Evolutionary conservation across 805 yeast species (phyloP).

Genomic region (Saccharomyces paradoxus): DNA sequence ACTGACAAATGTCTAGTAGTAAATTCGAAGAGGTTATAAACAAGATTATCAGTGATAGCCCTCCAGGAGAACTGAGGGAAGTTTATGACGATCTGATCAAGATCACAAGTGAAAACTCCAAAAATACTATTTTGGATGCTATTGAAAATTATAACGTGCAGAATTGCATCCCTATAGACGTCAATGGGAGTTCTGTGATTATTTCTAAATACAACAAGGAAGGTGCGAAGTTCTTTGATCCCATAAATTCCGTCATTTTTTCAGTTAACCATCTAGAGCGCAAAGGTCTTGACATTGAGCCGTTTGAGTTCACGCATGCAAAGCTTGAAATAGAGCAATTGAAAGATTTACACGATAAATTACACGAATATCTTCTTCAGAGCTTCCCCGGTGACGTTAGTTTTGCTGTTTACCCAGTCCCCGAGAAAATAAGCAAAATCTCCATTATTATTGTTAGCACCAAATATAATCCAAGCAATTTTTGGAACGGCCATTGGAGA

Average conservation of each 20-base stretch:
- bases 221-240: constrained; percentile 51
- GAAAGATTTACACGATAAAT: constrained; percentile 10
- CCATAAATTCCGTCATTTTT: constrained; percentile 39
- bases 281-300: constrained; percentile 47
- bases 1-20: constrained; percentile 9
- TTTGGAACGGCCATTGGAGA: constrained; percentile 84
- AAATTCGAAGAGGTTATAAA: constrained; percentile 22
- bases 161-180: constrained; percentile 31
- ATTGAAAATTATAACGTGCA: constrained; percentile 36
- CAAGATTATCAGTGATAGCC: constrained; percentile 25
- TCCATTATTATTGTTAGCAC: constrained; percentile 60
- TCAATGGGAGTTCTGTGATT: constrained; percentile 32
- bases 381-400: constrained; percentile 58
- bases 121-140: constrained; percentile 29
- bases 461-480: constrained; percentile 65
- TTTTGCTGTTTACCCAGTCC: constrained; percentile 36
- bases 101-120: constrained; percentile 35
- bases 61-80: constrained; percentile 31
- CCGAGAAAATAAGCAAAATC: constrained; percentile 18
- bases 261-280: constrained; percentile 49
- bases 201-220: constrained; percentile 43
- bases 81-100: constrained; percentile 36
- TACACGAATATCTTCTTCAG: constrained; percentile 44
- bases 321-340: constrained; percentile 13
- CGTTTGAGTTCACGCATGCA: constrained; percentile 19